Conservation (phyloP, 2,329 filamentous ascomycete genomes). For the Metarhizium brunneum region DNA sequence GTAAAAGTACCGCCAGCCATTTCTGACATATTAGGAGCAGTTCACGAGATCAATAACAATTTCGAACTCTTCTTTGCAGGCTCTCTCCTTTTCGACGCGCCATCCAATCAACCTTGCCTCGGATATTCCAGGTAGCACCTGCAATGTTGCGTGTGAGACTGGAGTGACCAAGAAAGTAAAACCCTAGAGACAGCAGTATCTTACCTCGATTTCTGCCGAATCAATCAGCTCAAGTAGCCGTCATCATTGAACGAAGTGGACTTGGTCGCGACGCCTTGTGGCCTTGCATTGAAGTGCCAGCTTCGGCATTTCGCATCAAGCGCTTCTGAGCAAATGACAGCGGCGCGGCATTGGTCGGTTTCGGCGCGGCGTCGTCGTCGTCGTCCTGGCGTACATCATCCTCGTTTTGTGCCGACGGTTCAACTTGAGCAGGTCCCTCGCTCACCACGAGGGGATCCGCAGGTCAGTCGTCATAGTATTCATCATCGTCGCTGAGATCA, state of each 20-base stretch:
- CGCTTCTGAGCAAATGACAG: conserved; percentile 35
- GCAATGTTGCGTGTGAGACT: conserved; percentile 4
- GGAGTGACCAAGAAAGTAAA: not conserved
- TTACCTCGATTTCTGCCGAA: conserved; percentile 20
- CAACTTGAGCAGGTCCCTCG: conserved; percentile 73
- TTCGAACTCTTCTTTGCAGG: not conserved
- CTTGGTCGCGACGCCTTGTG: conserved; percentile 51
- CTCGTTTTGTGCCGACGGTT: conserved; percentile 33
- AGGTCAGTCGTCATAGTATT: conserved; percentile 93
- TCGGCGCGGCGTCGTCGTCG: conserved; percentile 29
- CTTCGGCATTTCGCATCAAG: conserved; percentile 36
- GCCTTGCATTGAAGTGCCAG: conserved; percentile 32
- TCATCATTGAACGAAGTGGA: conserved; percentile 61
- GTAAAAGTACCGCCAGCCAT: not conserved
- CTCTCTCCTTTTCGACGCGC: conserved; percentile 1
- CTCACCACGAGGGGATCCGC: conserved; percentile 74
- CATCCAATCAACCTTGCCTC: conserved; percentile 5
- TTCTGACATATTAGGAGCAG: not conserved
- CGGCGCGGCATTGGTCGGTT: conserved; percentile 35
- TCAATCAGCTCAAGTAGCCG: conserved; percentile 43
- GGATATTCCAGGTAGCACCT: conserved; percentile 4
- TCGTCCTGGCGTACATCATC: conserved; percentile 30
- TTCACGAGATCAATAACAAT: not conserved
- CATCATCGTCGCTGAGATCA: conserved; percentile 87
- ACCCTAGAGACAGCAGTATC: conserved; percentile 1